Evolutionary conservation across 140 eudicot genomes (phyloP), one percentile per base, ranked within the genome.

Genomic region (Senecio squalidus): DNA sequence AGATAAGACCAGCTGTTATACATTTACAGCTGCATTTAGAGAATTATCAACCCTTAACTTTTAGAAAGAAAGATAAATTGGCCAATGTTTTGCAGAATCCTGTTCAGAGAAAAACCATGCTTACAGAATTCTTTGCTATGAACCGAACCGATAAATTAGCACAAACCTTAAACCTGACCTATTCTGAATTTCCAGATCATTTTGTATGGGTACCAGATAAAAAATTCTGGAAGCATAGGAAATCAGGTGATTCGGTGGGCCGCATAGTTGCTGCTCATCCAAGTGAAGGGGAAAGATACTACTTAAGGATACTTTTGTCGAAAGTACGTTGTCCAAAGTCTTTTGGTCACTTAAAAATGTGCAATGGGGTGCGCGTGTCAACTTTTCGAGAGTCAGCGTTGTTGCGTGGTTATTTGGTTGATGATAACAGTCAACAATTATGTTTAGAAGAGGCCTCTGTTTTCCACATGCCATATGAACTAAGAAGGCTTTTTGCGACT

Each of bases 201-300:
- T 67, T 23, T 46, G 61, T 55, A 1, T 74, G 66, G 74, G 13
- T 51, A 9, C 6, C 10, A 1, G 27, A 30, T 0, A 5, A 33
- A 1, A 57, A 14, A 15, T 1, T 30, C 9, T 60, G 79, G 70
- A 11, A 3, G 0, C 15, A 15, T 30, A n/a, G 61, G 17, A 27
- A 74, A 16, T 18, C 17, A 8, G 14, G 60, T 9, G 17, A 16
- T 6, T 60, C 51, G 0, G 43, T 66, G 0, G 55, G 60, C 0
- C 64, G 59, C 0, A 23, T 64, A 14, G 17, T 28, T 4, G 9
- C 5, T 34, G 68, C 62, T 2, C 47, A 29, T 15, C 64, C 73
- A 2, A 28, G 14, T 11, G 41, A 71, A 58, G 69, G 73, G 73
- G n/a, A n/a, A n/a, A n/a, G n/a, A n/a, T n/a, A n/a, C n/a, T n/a